phyloP scores from a whole-genome alignment of 2,329 filamentous ascomycete species.

The Aspergillus calidoustus region DNA sequence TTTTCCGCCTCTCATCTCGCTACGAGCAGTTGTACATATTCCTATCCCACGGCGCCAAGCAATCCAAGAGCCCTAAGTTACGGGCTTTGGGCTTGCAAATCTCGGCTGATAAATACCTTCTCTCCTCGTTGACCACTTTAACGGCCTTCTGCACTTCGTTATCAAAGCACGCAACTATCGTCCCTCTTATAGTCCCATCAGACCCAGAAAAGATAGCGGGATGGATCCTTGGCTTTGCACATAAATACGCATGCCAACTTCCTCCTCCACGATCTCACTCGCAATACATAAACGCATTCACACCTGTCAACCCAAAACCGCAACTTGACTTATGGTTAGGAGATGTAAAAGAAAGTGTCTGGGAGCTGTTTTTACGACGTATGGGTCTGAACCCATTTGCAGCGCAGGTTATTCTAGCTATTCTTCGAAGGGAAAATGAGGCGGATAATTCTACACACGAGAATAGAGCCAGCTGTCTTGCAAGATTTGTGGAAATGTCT shows the following conservation, averaged over 20 bases:
- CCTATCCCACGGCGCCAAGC: conserved; percentile 52
- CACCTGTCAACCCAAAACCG: conserved; percentile 18
- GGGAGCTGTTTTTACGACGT: conserved; percentile 69
- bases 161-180: conserved; percentile 18
- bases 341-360: conserved; percentile 63
- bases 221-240: conserved; percentile 61
- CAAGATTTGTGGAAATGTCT: conserved; percentile 63
- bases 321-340: conserved; percentile 22
- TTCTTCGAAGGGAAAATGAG: conserved; percentile 29
- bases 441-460: not conserved
- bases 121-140: conserved; percentile 26
- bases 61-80: conserved; percentile 14
- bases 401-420: conserved; percentile 64
- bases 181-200: conserved; percentile 21
- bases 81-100: conserved; percentile 26
- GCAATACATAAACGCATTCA: conserved; percentile 10
- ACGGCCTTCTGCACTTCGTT: conserved; percentile 32
- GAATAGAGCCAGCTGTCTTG: conserved; percentile 4
- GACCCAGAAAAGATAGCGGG: conserved; percentile 49
- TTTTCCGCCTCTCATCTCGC: conserved; percentile 58
- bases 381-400: conserved; percentile 73
- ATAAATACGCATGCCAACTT: conserved; percentile 46
- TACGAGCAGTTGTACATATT: conserved; percentile 73
- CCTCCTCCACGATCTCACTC: not conserved
- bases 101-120: conserved; percentile 18